These are phyloP conservation scores for Chamaecyparis obtusa DNA, from an alignment of 75 land plant genomes.

Conservation along the genomic window DNA sequence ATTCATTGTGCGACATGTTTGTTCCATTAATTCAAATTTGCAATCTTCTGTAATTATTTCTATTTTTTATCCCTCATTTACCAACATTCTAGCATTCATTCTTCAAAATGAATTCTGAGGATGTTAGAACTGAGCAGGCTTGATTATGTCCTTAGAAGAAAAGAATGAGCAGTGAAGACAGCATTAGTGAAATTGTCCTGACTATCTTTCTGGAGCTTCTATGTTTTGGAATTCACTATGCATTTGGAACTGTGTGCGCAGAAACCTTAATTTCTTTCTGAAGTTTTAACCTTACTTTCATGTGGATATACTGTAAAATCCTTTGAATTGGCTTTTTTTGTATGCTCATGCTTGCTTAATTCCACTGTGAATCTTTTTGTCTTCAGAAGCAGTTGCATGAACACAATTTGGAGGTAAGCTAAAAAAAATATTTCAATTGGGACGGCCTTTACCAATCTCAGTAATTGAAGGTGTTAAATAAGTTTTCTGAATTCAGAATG, in stretches of 20 bases:
- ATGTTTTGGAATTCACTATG: background rate
- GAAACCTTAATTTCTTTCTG: background rate
- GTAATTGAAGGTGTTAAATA: background rate
- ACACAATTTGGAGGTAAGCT: background rate
- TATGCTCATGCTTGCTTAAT: background rate
- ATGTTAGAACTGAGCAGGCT: background rate
- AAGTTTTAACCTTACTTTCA: background rate
- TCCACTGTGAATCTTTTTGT: background rate
- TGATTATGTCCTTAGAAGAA: background rate
- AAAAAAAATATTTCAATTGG: background rate
- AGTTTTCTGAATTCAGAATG: background rate
- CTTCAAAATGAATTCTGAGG: background rate
- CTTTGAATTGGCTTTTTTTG: background rate
- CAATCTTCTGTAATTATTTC: background rate
- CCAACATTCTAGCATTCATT: background rate
- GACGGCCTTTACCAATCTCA: background rate
- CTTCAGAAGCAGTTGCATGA: background rate
- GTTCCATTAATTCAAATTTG: background rate
- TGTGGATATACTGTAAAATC: background rate
- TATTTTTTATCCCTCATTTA: background rate
- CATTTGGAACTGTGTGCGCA: background rate
- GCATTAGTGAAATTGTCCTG: background rate
- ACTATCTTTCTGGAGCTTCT: background rate
- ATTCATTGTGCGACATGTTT: background rate
- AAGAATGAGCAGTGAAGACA: background rate